A percentile compares a stretch with the other conserved stretches of the same genome.
phyloP scores from a whole-genome alignment of 441 rosid species.

The Euphorbia corollata region DNA sequence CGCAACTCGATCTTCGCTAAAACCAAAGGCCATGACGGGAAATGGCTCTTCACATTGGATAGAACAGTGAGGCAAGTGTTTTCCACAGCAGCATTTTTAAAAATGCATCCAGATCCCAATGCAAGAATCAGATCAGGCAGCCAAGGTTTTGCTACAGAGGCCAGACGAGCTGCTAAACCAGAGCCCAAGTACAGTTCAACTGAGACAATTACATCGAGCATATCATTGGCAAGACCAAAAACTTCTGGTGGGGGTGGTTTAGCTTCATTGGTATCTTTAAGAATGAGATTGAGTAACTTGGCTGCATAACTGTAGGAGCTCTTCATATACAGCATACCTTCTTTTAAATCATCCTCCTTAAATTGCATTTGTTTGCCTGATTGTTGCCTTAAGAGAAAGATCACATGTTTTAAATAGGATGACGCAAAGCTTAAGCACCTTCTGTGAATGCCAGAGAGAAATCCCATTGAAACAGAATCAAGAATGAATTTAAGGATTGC shows the following conservation, averaged over 20 bases:
- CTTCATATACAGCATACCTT: conserved; percentile 43
- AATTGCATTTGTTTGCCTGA: conserved; percentile 31
- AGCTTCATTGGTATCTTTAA: conserved; percentile 36
- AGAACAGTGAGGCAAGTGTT: conserved; percentile 24
- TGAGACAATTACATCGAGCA: conserved; percentile 50
- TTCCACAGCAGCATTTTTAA: conserved; percentile 32
- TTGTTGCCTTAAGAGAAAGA: conserved; percentile 36
- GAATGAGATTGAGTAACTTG: conserved; percentile 58
- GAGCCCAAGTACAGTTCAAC: conserved; percentile 49
- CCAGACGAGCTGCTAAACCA: conserved; percentile 40
- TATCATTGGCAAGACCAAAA: conserved; percentile 47
- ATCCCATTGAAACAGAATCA: conserved; percentile 53
- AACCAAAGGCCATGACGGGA: conserved; percentile 59
- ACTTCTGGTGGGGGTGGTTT: conserved; percentile 43
- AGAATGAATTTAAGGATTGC: conserved; percentile 62
- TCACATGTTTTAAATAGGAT: conserved; percentile 37
- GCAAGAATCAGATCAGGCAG: conserved; percentile 83
- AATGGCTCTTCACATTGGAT: conserved; percentile 36
- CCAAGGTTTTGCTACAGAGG: conserved; percentile 62
- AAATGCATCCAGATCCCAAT: conserved; percentile 49
- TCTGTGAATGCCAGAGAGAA: conserved; percentile 32
- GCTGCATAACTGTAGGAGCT: conserved; percentile 69
- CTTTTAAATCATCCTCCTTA: conserved; percentile 49
- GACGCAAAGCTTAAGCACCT: conserved; percentile 54
- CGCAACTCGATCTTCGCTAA: conserved; percentile 49